phyloP scores from a whole-genome alignment of 2,329 filamentous ascomycete genomes.

The Ophiosphaerella narmari region DNA sequence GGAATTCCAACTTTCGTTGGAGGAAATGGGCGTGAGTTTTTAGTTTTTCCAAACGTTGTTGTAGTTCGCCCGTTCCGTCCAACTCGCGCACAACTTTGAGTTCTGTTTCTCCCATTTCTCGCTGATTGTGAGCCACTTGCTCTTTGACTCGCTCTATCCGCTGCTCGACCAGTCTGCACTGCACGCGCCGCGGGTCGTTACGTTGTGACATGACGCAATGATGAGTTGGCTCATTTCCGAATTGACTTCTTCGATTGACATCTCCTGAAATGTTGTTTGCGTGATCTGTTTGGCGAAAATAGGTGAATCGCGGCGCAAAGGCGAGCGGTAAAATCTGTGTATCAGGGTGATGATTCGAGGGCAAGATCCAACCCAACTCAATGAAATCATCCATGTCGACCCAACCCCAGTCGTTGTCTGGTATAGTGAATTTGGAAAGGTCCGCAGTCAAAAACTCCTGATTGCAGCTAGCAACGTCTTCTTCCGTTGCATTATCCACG shows the following conservation, averaged over 20 bases:
- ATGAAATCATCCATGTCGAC: slow-evolving; percentile 99
- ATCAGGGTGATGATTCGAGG: slow-evolving; percentile 85
- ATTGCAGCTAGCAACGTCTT: slow-evolving; percentile 61
- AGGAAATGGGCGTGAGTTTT: slow-evolving; percentile 62
- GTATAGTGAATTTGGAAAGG: slow-evolving; percentile 89
- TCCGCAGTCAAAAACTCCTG: slow-evolving; percentile 57
- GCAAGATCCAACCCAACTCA: slow-evolving; percentile 93
- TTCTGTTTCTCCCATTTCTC: slow-evolving; percentile 75
- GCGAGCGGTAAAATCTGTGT: slow-evolving; percentile 93
- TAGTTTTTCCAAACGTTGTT: slow-evolving; percentile 61
- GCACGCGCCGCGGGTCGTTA: slow-evolving; percentile 81
- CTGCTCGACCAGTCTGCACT: slow-evolving; percentile 80
- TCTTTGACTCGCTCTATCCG: slow-evolving; percentile 77
- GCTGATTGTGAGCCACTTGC: slow-evolving; percentile 76
- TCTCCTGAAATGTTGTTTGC: slow-evolving; percentile 79
- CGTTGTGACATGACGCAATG: slow-evolving; percentile 84
- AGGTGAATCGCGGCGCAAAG: slow-evolving; percentile 92
- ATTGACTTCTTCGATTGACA: slow-evolving; percentile 80
- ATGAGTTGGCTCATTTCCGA: slow-evolving; percentile 92
- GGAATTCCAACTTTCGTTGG: slow-evolving; percentile 62
- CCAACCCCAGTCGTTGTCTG: slow-evolving; percentile 94
- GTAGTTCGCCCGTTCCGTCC: slow-evolving; percentile 57
- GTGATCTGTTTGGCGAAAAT: slow-evolving; percentile 96
- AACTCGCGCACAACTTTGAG: slow-evolving; percentile 62
- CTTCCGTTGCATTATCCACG: slow-evolving; percentile 69